Percentiles rank a stretch among this genome's conserved stretches.
phyloP scores from a whole-genome alignment of 768 basidiomycete genomes.

The Arthromyces matolae region DNA sequence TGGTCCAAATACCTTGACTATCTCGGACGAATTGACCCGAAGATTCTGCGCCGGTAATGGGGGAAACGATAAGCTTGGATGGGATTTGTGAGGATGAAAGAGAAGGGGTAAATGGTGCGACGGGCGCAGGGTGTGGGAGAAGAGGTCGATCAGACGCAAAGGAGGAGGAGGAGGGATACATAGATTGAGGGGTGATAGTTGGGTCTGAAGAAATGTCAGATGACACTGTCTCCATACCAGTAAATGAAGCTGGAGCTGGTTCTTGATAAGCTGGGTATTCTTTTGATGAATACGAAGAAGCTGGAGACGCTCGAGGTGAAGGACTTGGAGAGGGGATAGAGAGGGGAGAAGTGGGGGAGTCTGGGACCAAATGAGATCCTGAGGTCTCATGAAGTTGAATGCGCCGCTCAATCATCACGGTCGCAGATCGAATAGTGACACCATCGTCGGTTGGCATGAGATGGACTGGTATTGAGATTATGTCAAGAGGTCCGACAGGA shows the following conservation, averaged over 20 bases:
- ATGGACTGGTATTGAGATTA: constrained; percentile 61
- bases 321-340: constrained; percentile 17
- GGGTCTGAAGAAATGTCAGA: constrained; percentile 34
- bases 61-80: constrained; percentile 44
- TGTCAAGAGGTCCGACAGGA: constrained; percentile 70
- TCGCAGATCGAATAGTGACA: constrained; percentile 58
- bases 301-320: constrained; percentile 17
- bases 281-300: constrained; percentile 31
- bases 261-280: constrained; percentile 27
- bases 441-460: constrained; percentile 57
- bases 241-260: constrained; percentile 8
- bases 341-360: constrained; percentile 21
- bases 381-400: constrained; percentile 51
- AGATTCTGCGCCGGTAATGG: constrained; percentile 58
- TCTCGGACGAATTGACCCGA: constrained; percentile 55
- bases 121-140: constrained; percentile 17
- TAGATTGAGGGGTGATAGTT: constrained; percentile 38
- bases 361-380: constrained; percentile 19
- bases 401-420: constrained; percentile 66
- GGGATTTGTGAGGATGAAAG: constrained; percentile 18
- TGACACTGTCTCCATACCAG: constrained; percentile 18
- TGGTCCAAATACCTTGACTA: constrained; percentile 54
- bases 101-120: constrained; percentile 18
- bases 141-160: constrained; percentile 28
- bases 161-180: constrained; percentile 29